phyloP scores from a whole-genome alignment of 306 rosid species.

The Biancaea sappan region DNA sequence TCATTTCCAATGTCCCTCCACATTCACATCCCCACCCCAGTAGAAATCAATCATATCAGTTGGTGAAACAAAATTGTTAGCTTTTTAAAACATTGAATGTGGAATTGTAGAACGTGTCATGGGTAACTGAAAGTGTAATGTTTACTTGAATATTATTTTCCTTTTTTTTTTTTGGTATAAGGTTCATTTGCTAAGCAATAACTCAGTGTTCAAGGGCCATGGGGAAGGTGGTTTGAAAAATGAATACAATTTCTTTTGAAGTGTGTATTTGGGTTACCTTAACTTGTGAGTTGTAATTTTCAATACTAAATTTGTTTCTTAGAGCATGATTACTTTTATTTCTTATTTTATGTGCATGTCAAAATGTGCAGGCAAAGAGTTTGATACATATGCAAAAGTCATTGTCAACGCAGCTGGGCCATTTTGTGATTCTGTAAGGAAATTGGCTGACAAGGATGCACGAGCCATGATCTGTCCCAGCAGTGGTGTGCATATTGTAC shows the following conservation, averaged over 20 bases:
- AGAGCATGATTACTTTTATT: slow-evolving; percentile 11
- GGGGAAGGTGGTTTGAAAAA: slow-evolving; percentile 8
- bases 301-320: not conserved
- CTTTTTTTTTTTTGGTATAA: not conserved
- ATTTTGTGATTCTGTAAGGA: slow-evolving; percentile 89
- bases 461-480: slow-evolving; percentile 85
- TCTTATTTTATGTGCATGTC: slow-evolving; percentile 40
- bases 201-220: not conserved
- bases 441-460: slow-evolving; percentile 71
- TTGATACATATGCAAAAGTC: slow-evolving; percentile 93
- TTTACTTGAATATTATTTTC: slow-evolving; percentile 2
- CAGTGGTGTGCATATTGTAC: slow-evolving; percentile 93
- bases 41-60: not conserved
- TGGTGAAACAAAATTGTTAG: not conserved
- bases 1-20: not conserved
- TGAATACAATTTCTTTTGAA: not conserved
- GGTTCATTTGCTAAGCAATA: slow-evolving; percentile 21
- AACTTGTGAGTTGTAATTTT: slow-evolving; percentile 2
- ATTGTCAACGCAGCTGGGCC: slow-evolving; percentile 98
- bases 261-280: not conserved
- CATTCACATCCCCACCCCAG: not conserved
- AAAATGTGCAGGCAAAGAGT: slow-evolving; percentile 70
- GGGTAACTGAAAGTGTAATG: not conserved
- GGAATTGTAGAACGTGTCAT: not conserved
- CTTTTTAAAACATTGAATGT: slow-evolving; percentile 18